Percentiles rank a stretch among this genome's conserved stretches.
Conservation (phyloP, 2,329 filamentous ascomycete species). For the Alternaria metachromatica region DNA sequence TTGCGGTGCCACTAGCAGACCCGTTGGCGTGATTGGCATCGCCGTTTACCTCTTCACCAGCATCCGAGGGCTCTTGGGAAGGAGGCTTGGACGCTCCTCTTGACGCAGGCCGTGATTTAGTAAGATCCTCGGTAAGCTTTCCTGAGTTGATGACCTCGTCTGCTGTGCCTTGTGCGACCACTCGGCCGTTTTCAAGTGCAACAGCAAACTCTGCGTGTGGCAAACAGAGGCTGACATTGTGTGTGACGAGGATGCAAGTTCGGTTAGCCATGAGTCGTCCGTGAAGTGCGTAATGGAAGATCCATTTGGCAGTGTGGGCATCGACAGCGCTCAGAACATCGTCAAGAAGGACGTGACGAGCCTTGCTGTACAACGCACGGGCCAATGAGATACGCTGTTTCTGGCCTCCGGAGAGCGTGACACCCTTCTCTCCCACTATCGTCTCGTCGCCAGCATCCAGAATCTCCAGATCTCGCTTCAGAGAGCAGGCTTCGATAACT, state of each 20-base stretch:
- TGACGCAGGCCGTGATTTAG: constrained; percentile 76
- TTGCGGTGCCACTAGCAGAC: constrained; percentile 53
- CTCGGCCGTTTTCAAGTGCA: constrained; percentile 83
- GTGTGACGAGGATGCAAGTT: constrained; percentile 94
- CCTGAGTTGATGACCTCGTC: constrained; percentile 84
- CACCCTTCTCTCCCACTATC: constrained; percentile 94
- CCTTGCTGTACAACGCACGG: constrained; percentile 96
- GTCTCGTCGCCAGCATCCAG: constrained; percentile 93
- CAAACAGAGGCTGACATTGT: constrained; percentile 89
- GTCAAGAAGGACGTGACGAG: constrained; percentile 87
- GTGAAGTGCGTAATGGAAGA: constrained; percentile 90
- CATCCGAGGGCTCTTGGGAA: constrained; percentile 78
- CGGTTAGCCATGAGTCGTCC: constrained; percentile 87
- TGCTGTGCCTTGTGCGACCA: constrained; percentile 77
- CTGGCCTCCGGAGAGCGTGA: constrained; percentile 94
- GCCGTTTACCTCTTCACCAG: constrained; percentile 60
- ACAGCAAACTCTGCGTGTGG: constrained; percentile 82
- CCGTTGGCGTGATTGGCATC: constrained; percentile 56
- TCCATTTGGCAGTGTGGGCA: constrained; percentile 97
- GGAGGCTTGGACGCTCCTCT: constrained; percentile 73
- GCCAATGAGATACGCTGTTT: constrained; percentile 97
- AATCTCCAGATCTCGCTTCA: constrained; percentile 90
- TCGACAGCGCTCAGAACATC: constrained; percentile 97
- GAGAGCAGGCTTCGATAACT: constrained; percentile 87
- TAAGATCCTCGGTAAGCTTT: constrained; percentile 83